Percentiles rank a stretch among this genome's conserved stretches.
These are phyloP conservation scores for Scedosporium apiospermum DNA, from an alignment of 2,329 filamentous ascomycete genomes.

Conservation along the genomic window DNA sequence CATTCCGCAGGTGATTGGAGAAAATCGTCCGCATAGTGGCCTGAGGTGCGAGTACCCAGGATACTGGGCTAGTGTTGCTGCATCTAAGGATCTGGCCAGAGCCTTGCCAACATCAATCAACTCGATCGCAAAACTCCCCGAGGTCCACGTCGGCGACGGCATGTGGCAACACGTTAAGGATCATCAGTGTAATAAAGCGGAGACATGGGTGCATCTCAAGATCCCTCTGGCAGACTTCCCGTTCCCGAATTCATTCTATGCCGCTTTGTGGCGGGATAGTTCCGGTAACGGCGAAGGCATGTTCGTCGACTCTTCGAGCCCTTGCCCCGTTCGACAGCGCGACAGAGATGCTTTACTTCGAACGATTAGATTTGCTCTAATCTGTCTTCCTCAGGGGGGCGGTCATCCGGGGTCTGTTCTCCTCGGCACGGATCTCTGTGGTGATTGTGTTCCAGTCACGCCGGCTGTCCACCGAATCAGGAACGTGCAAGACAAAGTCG, in stretches of 20 bases:
- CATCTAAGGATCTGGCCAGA: background rate
- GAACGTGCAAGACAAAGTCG: background rate
- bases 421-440: background rate
- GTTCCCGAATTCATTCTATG: background rate
- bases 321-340: background rate
- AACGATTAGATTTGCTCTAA: background rate
- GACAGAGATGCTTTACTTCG: background rate
- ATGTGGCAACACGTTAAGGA: background rate
- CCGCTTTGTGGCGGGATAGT: background rate
- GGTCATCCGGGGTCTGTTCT: background rate
- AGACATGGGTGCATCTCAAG: background rate
- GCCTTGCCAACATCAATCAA: background rate
- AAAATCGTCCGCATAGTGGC: background rate
- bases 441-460: background rate
- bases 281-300: background rate
- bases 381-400: background rate
- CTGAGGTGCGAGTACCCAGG: background rate
- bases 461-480: constrained; percentile 1
- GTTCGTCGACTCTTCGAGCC: background rate
- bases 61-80: background rate
- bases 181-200: background rate
- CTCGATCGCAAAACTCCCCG: background rate
- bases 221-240: background rate
- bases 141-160: background rate
- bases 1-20: too few species aligned